phyloP scores from a whole-genome alignment of 1,139 yeast species.

The Torulaspora pretoriensis region DNA sequence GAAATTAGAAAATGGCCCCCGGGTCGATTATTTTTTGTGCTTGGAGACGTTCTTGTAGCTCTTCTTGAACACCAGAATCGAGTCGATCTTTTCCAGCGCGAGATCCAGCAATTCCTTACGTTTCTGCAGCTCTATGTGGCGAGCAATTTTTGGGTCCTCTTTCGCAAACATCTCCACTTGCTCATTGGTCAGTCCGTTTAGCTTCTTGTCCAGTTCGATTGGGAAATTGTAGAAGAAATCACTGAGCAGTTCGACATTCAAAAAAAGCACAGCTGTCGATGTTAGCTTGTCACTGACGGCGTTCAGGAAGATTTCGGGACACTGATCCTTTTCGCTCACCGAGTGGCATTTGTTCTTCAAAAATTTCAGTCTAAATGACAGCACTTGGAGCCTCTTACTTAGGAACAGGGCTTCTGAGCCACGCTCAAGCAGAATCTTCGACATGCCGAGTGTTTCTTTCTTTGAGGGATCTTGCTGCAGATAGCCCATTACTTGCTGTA shows the following conservation, averaged over 20 bases:
- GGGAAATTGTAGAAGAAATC: conserved; percentile 97
- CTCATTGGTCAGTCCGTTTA: conserved; percentile 63
- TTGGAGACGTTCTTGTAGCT: conserved; percentile 49
- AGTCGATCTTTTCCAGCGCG: conserved; percentile 82
- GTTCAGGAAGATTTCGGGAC: conserved; percentile 91
- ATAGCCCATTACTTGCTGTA: conserved; percentile 77
- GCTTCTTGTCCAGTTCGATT: conserved; percentile 75
- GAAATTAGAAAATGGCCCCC: not conserved
- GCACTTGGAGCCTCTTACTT: conserved; percentile 65
- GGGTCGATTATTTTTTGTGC: conserved; percentile 32
- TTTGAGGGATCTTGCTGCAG: conserved; percentile 50
- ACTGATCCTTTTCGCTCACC: conserved; percentile 78
- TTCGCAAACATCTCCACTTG: conserved; percentile 88
- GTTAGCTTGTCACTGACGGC: conserved; percentile 90
- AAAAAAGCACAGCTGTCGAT: conserved; percentile 84
- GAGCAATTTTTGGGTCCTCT: conserved; percentile 86
- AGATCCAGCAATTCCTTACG: conserved; percentile 82
- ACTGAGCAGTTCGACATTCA: conserved; percentile 88
- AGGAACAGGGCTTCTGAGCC: conserved; percentile 87
- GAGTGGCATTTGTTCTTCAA: conserved; percentile 72
- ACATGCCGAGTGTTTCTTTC: conserved; percentile 71
- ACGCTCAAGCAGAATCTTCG: conserved; percentile 60
- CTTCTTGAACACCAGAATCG: conserved; percentile 55
- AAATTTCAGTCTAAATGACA: conserved; percentile 72
- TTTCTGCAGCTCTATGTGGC: conserved; percentile 90